Conservation (phyloP, 176 grass and related monocot species). For the Carex scoparia region DNA sequence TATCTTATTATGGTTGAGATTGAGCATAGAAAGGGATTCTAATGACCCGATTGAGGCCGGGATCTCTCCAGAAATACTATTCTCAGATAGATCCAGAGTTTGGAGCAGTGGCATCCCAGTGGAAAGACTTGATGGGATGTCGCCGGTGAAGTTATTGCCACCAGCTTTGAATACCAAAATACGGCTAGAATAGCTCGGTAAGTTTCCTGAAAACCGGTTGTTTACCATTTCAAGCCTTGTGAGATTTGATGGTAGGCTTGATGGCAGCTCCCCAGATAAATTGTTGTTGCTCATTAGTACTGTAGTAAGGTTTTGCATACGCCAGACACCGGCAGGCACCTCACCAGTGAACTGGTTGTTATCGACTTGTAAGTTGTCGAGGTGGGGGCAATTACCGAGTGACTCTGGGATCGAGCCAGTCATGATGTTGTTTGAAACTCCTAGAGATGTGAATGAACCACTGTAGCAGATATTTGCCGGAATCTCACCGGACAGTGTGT, state of each 20-base stretch:
- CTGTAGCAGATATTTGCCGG: constrained; percentile 45
- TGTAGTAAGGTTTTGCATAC: constrained; percentile 24
- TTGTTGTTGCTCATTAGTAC: constrained; percentile 58
- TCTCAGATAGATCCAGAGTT: constrained; percentile 21
- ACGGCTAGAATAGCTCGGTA: constrained; percentile 26
- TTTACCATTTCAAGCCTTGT: constrained; percentile 51
- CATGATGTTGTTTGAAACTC: constrained; percentile 58
- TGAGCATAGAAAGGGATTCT: constrained; percentile 34
- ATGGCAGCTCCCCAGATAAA: constrained; percentile 48
- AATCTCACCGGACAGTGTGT: constrained; percentile 45
- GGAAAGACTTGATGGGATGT: constrained; percentile 37
- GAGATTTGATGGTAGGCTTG: constrained; percentile 28
- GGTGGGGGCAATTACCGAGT: constrained; percentile 27
- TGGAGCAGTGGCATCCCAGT: constrained; percentile 28
- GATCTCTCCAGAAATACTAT: constrained; percentile 44
- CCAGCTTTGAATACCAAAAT: constrained; percentile 34
- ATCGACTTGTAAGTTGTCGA: constrained; percentile 52
- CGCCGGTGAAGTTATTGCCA: constrained; percentile 51
- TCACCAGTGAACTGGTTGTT: constrained; percentile 62
- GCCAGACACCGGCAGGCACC: constrained; percentile 46
- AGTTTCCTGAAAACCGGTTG: constrained; percentile 51
- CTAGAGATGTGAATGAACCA: constrained; percentile 28
- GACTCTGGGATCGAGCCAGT: constrained; percentile 41
- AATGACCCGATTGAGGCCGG: constrained; percentile 35
- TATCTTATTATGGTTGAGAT: constrained; percentile 48